Conservation (phyloP, 2,329 filamentous ascomycete genomes). For the Colletotrichum tabaci region DNA sequence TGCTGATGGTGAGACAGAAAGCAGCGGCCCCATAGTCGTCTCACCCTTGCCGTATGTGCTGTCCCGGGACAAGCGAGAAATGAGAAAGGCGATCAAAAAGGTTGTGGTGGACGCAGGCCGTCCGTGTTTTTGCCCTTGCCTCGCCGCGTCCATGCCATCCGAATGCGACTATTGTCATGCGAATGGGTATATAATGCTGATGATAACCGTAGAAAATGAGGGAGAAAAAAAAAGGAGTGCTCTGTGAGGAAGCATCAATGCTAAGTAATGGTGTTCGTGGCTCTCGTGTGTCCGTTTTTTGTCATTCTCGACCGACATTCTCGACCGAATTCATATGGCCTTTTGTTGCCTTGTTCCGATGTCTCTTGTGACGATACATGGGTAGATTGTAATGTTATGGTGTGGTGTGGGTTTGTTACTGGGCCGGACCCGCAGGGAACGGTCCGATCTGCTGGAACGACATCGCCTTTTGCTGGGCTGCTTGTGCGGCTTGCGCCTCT, state of each 20-base stretch:
- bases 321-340: not conserved
- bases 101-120: constrained; percentile 18
- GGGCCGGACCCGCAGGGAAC: constrained; percentile 5
- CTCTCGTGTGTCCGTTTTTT: constrained; percentile 10
- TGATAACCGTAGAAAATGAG: not conserved
- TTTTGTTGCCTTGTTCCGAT: not conserved
- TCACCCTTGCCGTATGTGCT: constrained; percentile 12
- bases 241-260: constrained; percentile 23
- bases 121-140: constrained; percentile 5
- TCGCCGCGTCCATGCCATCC: constrained; percentile 19
- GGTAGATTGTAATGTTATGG: not conserved
- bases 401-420: constrained; percentile 1
- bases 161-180: constrained; percentile 31
- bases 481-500: constrained; percentile 22
- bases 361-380: not conserved
- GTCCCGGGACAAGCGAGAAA: not conserved
- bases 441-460: constrained; percentile 20
- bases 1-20: constrained; percentile 17
- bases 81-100: constrained; percentile 3
- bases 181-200: constrained; percentile 36
- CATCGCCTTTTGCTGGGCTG: constrained; percentile 19
- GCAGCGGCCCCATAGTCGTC: not conserved
- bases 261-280: constrained; percentile 19
- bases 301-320: not conserved
- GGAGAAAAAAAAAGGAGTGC: not conserved